A percentile compares a stretch with the other conserved stretches of the same genome.
phyloP scores from a whole-genome alignment of 2,329 filamentous ascomycete genomes.

The Verticillium nubilum region DNA sequence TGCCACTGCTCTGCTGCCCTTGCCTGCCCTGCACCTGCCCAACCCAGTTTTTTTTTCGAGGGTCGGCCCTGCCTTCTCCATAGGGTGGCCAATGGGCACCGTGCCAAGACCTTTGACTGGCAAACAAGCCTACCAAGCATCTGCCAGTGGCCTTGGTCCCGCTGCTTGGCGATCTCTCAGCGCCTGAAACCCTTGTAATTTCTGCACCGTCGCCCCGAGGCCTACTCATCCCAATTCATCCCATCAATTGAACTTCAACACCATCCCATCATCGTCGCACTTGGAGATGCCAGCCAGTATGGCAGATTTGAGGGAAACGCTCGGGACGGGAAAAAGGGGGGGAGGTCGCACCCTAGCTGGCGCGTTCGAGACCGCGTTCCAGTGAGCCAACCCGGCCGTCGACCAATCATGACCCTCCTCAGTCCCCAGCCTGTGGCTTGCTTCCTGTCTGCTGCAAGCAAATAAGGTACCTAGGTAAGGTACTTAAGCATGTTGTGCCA shows the following conservation, averaged over 20 bases:
- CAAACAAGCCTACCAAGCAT: slow-evolving; percentile 3
- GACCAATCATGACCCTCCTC: neutral
- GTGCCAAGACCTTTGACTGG: neutral
- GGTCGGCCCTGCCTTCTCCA: neutral
- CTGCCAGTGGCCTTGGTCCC: slow-evolving; percentile 2
- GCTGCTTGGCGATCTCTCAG: slow-evolving; percentile 1
- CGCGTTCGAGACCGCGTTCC: neutral
- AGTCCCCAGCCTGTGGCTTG: neutral
- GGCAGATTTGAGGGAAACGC: neutral
- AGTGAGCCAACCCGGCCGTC: neutral
- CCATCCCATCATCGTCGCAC: neutral
- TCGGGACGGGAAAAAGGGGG: neutral
- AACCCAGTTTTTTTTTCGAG: neutral
- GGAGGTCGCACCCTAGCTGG: neutral
- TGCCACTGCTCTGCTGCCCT: neutral
- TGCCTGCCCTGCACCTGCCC: neutral
- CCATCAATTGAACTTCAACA: neutral
- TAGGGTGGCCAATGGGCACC: neutral
- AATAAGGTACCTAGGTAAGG: too few relatives aligned
- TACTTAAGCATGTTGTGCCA: neutral
- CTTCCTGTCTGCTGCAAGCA: neutral
- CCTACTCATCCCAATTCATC: neutral
- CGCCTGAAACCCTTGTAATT: neutral
- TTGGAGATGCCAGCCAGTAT: too few relatives aligned
- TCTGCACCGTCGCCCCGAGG: neutral